These are phyloP conservation scores for Hypoxylon sp. DNA, from an alignment of 2,329 filamentous ascomycete genomes.

Conservation along the genomic window DNA sequence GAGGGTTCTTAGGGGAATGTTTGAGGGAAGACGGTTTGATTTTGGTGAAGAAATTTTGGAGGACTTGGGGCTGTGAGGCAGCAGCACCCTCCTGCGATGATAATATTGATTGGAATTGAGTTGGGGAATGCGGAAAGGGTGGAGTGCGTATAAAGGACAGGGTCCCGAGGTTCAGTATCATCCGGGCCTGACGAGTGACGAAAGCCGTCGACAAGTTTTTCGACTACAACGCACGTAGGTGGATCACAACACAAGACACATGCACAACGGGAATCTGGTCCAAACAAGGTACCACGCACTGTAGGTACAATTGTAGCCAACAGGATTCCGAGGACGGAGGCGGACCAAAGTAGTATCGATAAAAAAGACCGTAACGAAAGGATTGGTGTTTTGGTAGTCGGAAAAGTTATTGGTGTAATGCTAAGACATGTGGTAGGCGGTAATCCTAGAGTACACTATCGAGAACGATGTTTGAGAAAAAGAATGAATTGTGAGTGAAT, in stretches of 20 bases:
- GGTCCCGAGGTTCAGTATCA: constrained; percentile 47
- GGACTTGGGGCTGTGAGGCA: constrained; percentile 80
- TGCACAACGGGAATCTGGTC: constrained; percentile 41
- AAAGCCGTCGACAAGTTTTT: constrained; percentile 43
- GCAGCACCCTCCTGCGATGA: constrained; percentile 76
- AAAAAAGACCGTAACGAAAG: constrained; percentile 28
- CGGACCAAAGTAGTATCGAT: constrained; percentile 31
- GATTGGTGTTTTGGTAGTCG: constrained; percentile 13
- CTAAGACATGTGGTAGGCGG: constrained; percentile 23
- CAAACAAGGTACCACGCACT: constrained; percentile 44
- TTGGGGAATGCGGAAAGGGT: constrained; percentile 55
- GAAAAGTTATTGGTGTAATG: constrained; percentile 1
- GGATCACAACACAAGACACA: constrained; percentile 46
- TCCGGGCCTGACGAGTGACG: constrained; percentile 45
- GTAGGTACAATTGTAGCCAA: constrained; percentile 39
- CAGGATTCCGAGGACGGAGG: constrained; percentile 34
- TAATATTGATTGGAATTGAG: constrained; percentile 47
- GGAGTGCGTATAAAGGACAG: constrained; percentile 50
- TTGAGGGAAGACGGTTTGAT: constrained; percentile 79
- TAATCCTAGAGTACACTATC: constrained; percentile 24
- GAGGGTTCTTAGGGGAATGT: constrained; percentile 89
- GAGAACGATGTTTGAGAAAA: constrained; percentile 21
- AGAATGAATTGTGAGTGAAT: constrained; percentile 23
- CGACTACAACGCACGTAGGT: constrained; percentile 41
- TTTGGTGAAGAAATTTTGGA: constrained; percentile 88